phyloP scores from a whole-genome alignment of 2,329 filamentous ascomycete genomes.

The Mycosphaerella sp. region DNA sequence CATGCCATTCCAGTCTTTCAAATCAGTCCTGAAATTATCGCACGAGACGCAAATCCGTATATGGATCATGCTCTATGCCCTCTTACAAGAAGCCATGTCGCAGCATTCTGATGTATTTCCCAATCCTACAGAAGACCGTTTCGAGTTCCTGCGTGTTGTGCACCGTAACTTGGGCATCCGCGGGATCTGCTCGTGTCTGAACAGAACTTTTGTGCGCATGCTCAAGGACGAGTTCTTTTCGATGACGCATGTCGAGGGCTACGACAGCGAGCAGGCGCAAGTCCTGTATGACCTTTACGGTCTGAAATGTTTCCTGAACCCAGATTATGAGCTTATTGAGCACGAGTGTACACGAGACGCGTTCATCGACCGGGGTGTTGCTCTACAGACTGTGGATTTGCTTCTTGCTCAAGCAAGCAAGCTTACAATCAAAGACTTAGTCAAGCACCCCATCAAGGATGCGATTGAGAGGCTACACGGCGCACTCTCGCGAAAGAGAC shows the following conservation, averaged over 20 bases:
- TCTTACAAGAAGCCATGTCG: constrained; percentile 67
- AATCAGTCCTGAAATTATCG: constrained; percentile 43
- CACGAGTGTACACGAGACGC: constrained; percentile 70
- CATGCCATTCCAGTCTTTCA: constrained; percentile 27
- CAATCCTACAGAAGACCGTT: constrained; percentile 63
- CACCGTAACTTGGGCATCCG: constrained; percentile 81
- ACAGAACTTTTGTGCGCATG: constrained; percentile 82
- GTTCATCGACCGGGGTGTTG: constrained; percentile 71
- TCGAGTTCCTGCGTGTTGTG: constrained; percentile 72
- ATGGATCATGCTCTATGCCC: constrained; percentile 80
- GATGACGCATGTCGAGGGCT: constrained; percentile 69
- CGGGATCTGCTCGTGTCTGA: constrained; percentile 75
- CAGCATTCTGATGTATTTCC: constrained; percentile 62
- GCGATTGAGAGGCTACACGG: constrained; percentile 93
- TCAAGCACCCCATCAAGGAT: constrained; percentile 82
- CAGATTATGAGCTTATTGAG: constrained; percentile 47
- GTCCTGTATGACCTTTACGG: constrained; percentile 79
- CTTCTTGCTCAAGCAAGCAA: constrained; percentile 73
- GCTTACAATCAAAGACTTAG: constrained; percentile 82
- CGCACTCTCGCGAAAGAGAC: constrained; percentile 70
- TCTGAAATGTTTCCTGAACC: constrained; percentile 53
- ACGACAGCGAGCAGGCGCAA: constrained; percentile 80
- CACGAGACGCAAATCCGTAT: constrained; percentile 81
- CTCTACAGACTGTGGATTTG: constrained; percentile 75
- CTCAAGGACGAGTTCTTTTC: constrained; percentile 79